A percentile compares a stretch with the other conserved stretches of the same genome.
These are phyloP conservation scores for Cryptococcus sp. DNA, from an alignment of 1,284 basidiomycete genomes.

Conservation along the genomic window DNA sequence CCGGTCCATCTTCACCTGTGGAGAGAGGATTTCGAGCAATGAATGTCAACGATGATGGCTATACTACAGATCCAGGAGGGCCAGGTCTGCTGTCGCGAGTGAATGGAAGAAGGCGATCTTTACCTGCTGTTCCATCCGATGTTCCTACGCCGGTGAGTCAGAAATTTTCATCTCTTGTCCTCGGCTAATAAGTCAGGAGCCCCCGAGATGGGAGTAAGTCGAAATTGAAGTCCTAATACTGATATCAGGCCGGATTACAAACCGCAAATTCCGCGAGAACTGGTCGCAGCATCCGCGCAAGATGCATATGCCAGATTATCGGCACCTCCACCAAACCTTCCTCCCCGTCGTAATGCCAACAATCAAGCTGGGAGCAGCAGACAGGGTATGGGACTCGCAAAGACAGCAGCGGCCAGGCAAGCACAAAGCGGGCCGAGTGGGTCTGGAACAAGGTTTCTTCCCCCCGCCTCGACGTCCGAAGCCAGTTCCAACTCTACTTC, in stretches of 20 bases:
- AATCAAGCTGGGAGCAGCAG: not conserved
- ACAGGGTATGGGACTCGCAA: not conserved
- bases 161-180: not conserved
- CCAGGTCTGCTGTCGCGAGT: constrained; percentile 7
- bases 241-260: constrained; percentile 33
- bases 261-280: constrained; percentile 26
- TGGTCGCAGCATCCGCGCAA: constrained; percentile 25
- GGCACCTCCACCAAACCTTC: constrained; percentile 31
- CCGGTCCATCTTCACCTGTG: no score
- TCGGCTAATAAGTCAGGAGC: constrained; percentile 12
- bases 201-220: constrained; percentile 36
- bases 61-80: not conserved
- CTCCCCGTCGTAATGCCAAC: constrained; percentile 12
- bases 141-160: constrained; percentile 30
- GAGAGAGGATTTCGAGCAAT: not conserved
- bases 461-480: not conserved
- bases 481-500: not conserved
- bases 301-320: constrained; percentile 32
- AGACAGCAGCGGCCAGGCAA: not conserved
- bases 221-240: not conserved
- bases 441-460: not conserved
- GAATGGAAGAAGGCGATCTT: constrained; percentile 15
- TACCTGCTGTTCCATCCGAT: constrained; percentile 27
- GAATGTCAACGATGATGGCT: constrained; percentile 3
- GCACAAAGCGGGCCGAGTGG: not conserved